A percentile compares a stretch with the other conserved stretches of the same genome.
Evolutionary conservation across 805 yeast species (phyloP).

Genomic region (Metschnikowia henanensis): DNA sequence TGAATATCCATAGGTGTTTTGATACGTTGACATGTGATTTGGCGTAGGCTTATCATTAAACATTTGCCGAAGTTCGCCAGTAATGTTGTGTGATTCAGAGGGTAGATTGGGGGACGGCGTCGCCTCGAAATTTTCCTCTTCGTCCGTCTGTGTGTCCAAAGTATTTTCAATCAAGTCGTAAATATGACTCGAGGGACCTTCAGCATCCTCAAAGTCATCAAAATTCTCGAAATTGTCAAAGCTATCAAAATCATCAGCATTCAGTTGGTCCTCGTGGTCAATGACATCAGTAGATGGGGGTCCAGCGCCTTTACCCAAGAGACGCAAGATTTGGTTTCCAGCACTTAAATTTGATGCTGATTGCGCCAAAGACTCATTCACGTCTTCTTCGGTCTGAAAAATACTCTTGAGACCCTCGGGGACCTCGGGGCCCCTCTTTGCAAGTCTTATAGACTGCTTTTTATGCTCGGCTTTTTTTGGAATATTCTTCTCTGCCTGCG

Average conservation of each 20-base stretch:
- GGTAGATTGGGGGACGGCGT: neutral
- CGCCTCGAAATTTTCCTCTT: slow-evolving; percentile 25
- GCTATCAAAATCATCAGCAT: slow-evolving; percentile 4
- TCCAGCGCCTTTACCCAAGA: slow-evolving; percentile 12
- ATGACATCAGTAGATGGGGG: neutral
- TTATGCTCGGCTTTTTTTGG: neutral
- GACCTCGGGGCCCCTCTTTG: slow-evolving; percentile 10
- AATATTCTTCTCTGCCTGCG: neutral
- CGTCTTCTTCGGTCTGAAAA: neutral
- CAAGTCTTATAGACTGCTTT: slow-evolving; percentile 13
- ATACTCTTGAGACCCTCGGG: slow-evolving; percentile 3
- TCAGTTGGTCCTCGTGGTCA: neutral
- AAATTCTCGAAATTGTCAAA: slow-evolving; percentile 37
- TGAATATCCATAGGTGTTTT: slow-evolving; percentile 16
- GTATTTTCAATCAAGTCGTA: slow-evolving; percentile 20
- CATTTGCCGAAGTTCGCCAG: slow-evolving; percentile 14
- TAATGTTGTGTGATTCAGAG: slow-evolving; percentile 8
- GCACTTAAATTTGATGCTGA: slow-evolving; percentile 18
- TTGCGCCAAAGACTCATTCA: neutral
- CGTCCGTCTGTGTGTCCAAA: slow-evolving; percentile 38
- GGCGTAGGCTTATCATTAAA: slow-evolving; percentile 13
- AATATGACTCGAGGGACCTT: slow-evolving; percentile 25
- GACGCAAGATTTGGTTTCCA: slow-evolving; percentile 21
- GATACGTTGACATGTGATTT: slow-evolving; percentile 6
- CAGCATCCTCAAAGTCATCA: slow-evolving; percentile 29